These are phyloP conservation scores for Neopestalotiopsis clavispora DNA, from an alignment of 2,329 filamentous ascomycete species.

Conservation along the genomic window DNA sequence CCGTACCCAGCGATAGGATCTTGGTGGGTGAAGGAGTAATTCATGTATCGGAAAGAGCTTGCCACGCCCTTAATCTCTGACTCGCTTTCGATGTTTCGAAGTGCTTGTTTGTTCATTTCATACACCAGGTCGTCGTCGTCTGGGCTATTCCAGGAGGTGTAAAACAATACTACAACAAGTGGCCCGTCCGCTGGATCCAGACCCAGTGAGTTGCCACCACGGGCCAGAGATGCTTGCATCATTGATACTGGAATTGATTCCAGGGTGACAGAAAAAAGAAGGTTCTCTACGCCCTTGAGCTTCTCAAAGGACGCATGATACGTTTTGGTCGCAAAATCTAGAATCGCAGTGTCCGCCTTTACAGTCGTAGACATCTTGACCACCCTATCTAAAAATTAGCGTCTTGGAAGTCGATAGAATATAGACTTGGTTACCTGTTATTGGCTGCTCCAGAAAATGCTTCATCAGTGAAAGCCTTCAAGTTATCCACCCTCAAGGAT, in stretches of 20 bases:
- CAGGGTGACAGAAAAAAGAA: background rate
- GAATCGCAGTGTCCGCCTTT: background rate
- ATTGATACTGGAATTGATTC: background rate
- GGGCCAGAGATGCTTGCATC: background rate
- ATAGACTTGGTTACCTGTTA: too few species aligned
- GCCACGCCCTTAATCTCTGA: background rate
- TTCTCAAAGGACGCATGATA: background rate
- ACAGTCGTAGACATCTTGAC: background rate
- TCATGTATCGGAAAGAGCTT: constrained; percentile 15
- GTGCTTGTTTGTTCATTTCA: too few species aligned
- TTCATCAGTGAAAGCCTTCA: background rate
- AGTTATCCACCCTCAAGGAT: background rate
- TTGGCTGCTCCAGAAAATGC: background rate
- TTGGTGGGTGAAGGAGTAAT: constrained; percentile 26
- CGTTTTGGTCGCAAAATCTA: background rate
- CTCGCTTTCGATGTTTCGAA: background rate
- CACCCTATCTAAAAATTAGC: background rate
- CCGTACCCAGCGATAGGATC: constrained; percentile 26
- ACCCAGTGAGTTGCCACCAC: background rate
- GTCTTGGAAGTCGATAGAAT: too few species aligned
- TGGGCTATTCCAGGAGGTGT: background rate
- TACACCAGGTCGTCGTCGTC: background rate
- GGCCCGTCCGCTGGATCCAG: background rate
- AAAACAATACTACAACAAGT: background rate
- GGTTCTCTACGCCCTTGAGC: background rate